phyloP scores from a whole-genome alignment of 2,329 filamentous ascomycete species.

The Paecilomyces sp. region DNA sequence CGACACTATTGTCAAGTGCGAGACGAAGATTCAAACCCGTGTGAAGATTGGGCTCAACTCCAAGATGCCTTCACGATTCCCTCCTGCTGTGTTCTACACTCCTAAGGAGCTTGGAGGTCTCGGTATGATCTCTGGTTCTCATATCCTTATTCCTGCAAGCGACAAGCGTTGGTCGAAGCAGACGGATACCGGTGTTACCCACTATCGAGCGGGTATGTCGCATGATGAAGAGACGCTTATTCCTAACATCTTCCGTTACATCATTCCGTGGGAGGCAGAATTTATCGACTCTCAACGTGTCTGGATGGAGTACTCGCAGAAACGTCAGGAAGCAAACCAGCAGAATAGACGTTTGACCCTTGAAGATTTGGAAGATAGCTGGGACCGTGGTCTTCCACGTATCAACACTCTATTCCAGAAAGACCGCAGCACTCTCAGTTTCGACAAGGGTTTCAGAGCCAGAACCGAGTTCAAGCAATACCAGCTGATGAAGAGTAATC shows the following conservation, averaged over 20 bases:
- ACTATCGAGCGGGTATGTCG: conserved; percentile 96
- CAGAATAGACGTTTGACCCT: conserved; percentile 92
- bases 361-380: conserved; percentile 95
- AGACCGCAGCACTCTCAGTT: conserved; percentile 90
- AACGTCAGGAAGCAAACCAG: conserved; percentile 91
- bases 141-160: conserved; percentile 93
- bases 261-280: conserved; percentile 97
- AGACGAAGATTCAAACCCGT: conserved; percentile 97
- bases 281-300: conserved; percentile 98
- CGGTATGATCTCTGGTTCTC: conserved; percentile 97
- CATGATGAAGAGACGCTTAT: conserved; percentile 97
- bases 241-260: conserved; percentile 98
- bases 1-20: conserved; percentile 97
- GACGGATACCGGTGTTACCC: conserved; percentile 92
- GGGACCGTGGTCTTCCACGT: conserved; percentile 93
- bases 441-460: conserved; percentile 96
- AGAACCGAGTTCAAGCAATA: conserved; percentile 97
- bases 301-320: conserved; percentile 99
- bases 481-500: conserved; percentile 97
- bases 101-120: conserved; percentile 95
- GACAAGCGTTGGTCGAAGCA: conserved; percentile 99
- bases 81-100: conserved; percentile 96
- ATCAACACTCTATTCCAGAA: conserved; percentile 99
- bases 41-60: conserved; percentile 99
- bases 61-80: conserved; percentile 98